Percentiles rank a stretch among this genome's conserved stretches.
Evolutionary conservation across 768 basidiomycete species (phyloP).

Genomic region (Rossbeevera mucosa): DNA sequence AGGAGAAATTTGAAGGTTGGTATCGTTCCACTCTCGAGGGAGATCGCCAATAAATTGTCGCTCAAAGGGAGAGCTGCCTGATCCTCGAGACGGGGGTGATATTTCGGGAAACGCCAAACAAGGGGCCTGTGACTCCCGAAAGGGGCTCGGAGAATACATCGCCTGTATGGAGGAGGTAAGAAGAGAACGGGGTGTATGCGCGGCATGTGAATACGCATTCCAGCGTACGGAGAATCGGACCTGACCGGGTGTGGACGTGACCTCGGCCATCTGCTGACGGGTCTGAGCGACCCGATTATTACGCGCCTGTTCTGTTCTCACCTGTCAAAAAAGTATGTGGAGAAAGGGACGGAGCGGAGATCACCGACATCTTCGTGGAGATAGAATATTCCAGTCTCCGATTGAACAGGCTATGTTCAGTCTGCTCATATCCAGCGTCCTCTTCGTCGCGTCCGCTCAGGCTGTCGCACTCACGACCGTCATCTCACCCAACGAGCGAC

Average conservation of each 20-base stretch:
- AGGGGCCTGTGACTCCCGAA: slow-evolving; percentile 16
- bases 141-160: slow-evolving; percentile 28
- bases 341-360: not conserved
- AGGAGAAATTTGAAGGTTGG: slow-evolving; percentile 21
- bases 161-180: slow-evolving; percentile 8
- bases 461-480: slow-evolving; percentile 77
- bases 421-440: slow-evolving; percentile 16
- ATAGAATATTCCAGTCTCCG: slow-evolving; percentile 15
- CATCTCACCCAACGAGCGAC: slow-evolving; percentile 70
- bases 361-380: slow-evolving; percentile 9
- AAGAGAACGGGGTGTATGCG: slow-evolving; percentile 8
- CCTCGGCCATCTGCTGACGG: too few species aligned
- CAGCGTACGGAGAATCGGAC: too few species aligned
- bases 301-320: slow-evolving; percentile 8
- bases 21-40: slow-evolving; percentile 16
- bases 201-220: not conserved
- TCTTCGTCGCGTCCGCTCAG: slow-evolving; percentile 30
- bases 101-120: slow-evolving; percentile 20
- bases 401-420: slow-evolving; percentile 15
- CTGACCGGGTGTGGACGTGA: too few species aligned
- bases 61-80: slow-evolving; percentile 27
- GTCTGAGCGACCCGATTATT: too few species aligned
- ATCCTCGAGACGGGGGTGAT: slow-evolving; percentile 26
- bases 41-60: slow-evolving; percentile 24
- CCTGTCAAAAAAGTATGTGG: slow-evolving; percentile 19